Evolutionary conservation across 1,139 yeast genomes (phyloP), one percentile per base, ranked within the genome.

Genomic region (Pichia kudriavzevii): DNA sequence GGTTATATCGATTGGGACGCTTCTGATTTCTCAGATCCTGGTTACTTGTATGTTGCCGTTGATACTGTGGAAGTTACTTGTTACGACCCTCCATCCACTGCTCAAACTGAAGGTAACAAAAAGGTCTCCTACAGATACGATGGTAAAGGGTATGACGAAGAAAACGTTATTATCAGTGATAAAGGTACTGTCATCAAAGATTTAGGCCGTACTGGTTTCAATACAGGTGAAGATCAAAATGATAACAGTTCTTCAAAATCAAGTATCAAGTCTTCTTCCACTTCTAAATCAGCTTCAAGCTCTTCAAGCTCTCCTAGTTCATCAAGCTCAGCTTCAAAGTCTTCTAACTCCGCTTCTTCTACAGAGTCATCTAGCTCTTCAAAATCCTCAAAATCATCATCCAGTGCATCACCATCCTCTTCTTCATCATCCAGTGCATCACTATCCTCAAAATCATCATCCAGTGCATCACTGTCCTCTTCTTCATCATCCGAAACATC

Each of bases 1-100:
- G 97, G 96, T 53, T 63, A 52, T 5, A 74, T 87, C 40, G 72
- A 85, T 63, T 88, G 96, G 96, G 62, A 79, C 56, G 69, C 91
- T 22, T 58, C 66, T 5, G 95, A 85, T 59, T 74, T 85, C 42
- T 50, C 66, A 42, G 64, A 80, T 40, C 72, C 79, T 34, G 95
- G 96, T 19, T 87, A 85, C 63, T 79, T 75, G 61, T 84, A 75
- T 54, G 77, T 82, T 25, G 67, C 72, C 42, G 50, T 87, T 34
- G 67, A 78, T 50, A 69, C 71, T 32, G 64, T 84, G 25, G 62
- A 69, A 10, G 69, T 85, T 33, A 67, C 72, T 29, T 72, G 94
- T 49, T 80, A 82, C 58, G 85, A 72, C 49, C 67, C 82, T 26
- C 95, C 95, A 13, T 51, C 64, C 13, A 68, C 61, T 31, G 61